A percentile compares a stretch with the other conserved stretches of the same genome.
Conservation (phyloP, 1,284 basidiomycete genomes). For the Ustilago cynodontis region DNA sequence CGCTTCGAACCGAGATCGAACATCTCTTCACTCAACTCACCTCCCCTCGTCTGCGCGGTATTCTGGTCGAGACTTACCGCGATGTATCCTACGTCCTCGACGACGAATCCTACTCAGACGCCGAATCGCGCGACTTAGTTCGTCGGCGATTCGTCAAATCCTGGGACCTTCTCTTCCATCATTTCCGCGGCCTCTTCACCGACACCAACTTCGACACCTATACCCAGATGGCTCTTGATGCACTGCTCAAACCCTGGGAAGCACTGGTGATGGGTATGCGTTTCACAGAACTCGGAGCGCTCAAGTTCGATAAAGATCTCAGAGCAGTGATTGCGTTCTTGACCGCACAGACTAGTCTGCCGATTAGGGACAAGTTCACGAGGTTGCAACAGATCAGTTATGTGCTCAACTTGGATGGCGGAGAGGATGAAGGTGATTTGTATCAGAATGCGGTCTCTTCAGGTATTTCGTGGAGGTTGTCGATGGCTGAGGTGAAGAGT, state of each 20-base stretch:
- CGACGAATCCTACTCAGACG: slow-evolving; percentile 84
- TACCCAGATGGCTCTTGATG: slow-evolving; percentile 85
- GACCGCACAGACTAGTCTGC: slow-evolving; percentile 85
- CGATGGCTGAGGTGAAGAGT: slow-evolving; percentile 55
- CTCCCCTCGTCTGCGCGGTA: slow-evolving; percentile 82
- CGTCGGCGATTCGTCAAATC: slow-evolving; percentile 85
- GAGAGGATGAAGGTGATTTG: slow-evolving; percentile 79
- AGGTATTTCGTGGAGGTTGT: slow-evolving; percentile 63
- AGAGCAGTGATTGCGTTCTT: slow-evolving; percentile 85
- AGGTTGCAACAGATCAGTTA: slow-evolving; percentile 93
- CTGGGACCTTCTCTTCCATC: slow-evolving; percentile 81
- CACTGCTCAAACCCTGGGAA: slow-evolving; percentile 92
- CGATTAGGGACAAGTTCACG: slow-evolving; percentile 86
- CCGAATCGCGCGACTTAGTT: slow-evolving; percentile 86
- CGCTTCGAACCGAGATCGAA: slow-evolving; percentile 81
- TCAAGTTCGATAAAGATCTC: slow-evolving; percentile 94
- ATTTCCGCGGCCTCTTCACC: slow-evolving; percentile 81
- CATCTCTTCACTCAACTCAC: slow-evolving; percentile 93
- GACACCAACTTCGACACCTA: slow-evolving; percentile 87
- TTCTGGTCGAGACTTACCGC: slow-evolving; percentile 88
- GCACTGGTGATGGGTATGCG: slow-evolving; percentile 82
- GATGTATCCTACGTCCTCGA: slow-evolving; percentile 85
- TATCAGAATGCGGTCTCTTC: slow-evolving; percentile 55
- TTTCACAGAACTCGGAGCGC: slow-evolving; percentile 96
- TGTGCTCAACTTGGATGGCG: slow-evolving; percentile 87